Conservation (phyloP, 163 green algal genomes). For the Picocystis sp. region DNA sequence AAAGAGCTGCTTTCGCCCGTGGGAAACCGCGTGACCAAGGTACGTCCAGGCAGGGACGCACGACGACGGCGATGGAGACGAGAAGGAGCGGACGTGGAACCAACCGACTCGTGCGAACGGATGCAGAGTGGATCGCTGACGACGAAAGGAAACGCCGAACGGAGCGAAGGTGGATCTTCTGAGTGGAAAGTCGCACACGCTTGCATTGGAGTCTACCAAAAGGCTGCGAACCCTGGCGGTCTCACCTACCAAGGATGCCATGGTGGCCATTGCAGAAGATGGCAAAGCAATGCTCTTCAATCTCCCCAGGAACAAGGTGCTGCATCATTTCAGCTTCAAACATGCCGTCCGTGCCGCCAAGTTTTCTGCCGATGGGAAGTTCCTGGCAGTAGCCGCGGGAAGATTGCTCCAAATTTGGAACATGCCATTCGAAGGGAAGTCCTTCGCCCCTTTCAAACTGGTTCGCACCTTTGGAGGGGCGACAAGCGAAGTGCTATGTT, state of each 20-base stretch:
- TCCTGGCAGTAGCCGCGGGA: conserved; percentile 66
- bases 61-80: neutral
- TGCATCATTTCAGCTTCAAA: conserved; percentile 90
- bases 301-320: conserved; percentile 23
- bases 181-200: too few species aligned
- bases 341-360: conserved; percentile 24
- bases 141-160: too few species aligned
- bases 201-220: too few species aligned
- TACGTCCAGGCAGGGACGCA: neutral
- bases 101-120: too few species aligned
- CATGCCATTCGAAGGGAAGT: neutral
- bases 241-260: too few species aligned
- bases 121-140: too few species aligned
- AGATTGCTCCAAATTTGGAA: conserved; percentile 60
- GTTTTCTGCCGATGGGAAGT: conserved; percentile 78
- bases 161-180: too few species aligned
- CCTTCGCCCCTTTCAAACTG: conserved; percentile 70
- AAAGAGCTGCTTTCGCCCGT: conserved; percentile 66
- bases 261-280: too few species aligned
- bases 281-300: neutral
- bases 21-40: conserved; percentile 67
- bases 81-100: too few species aligned
- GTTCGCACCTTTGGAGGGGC: conserved; percentile 71
- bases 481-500: conserved; percentile 54
- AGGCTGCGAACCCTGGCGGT: too few species aligned